Percentiles rank a stretch among this genome's conserved stretches.
phyloP scores from a whole-genome alignment of 805 yeast species.

The Metschnikowia picachoensis region DNA sequence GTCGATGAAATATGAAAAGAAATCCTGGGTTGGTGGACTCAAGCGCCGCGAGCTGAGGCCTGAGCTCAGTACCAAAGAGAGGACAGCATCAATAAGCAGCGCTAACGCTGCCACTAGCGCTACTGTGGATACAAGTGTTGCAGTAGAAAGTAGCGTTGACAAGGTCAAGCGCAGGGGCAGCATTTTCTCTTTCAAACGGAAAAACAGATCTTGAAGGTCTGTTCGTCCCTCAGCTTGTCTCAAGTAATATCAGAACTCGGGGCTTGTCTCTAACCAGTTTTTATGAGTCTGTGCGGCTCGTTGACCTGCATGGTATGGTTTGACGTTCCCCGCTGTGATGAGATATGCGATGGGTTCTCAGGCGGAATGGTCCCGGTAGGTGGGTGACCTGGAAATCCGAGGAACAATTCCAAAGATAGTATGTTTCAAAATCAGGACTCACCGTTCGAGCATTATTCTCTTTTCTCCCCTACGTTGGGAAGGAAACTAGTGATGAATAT shows the following conservation, averaged over 20 bases:
- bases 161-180: conserved; percentile 23
- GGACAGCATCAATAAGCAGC: conserved; percentile 23
- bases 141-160: conserved; percentile 6
- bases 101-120: conserved; percentile 11
- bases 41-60: conserved; percentile 28
- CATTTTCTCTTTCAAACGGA: conserved; percentile 37
- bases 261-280: too few relatives aligned
- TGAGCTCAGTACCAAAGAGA: conserved; percentile 14
- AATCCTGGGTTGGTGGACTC: conserved; percentile 40
- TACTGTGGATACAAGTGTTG: conserved; percentile 1
- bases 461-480: too few relatives aligned
- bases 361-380: too few relatives aligned
- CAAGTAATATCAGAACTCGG: too few relatives aligned
- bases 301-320: not conserved
- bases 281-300: not conserved
- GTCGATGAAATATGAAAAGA: conserved; percentile 27
- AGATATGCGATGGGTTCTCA: not conserved
- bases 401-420: too few relatives aligned
- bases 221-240: too few relatives aligned
- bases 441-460: too few relatives aligned
- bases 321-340: not conserved
- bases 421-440: too few relatives aligned
- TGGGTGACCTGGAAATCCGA: too few relatives aligned
- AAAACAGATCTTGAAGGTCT: conserved; percentile 7
- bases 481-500: too few relatives aligned